These are phyloP conservation scores for Tillandsia leiboldiana DNA, from an alignment of 176 grass and related monocot genomes.

Conservation along the genomic window DNA sequence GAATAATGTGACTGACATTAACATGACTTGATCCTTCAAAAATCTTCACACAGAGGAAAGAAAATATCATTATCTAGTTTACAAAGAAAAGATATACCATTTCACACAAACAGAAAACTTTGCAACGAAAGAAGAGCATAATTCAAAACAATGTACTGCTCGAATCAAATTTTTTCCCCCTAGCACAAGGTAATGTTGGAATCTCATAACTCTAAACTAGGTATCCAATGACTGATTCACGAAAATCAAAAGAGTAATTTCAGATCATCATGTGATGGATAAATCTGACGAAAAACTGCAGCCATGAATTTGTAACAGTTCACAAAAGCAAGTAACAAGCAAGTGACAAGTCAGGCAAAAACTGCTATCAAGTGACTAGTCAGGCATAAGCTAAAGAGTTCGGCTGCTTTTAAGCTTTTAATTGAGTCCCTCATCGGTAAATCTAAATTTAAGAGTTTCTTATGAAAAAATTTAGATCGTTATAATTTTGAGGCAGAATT, in stretches of 20 bases:
- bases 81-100: not conserved
- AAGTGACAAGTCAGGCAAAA: not conserved
- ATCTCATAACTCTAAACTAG: not conserved
- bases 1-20: conserved; percentile 89
- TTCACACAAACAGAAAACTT: not conserved
- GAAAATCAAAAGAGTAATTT: not conserved
- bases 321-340: not conserved
- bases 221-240: not conserved
- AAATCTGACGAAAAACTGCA: not conserved
- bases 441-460: not conserved
- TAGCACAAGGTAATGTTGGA: not conserved
- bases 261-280: not conserved
- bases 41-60: conserved; percentile 45
- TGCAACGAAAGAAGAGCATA: not conserved
- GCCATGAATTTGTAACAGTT: not conserved
- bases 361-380: not conserved
- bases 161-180: not conserved
- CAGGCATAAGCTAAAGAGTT: not conserved
- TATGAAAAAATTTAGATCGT: too few species aligned
- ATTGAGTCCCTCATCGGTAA: not conserved
- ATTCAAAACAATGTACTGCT: not conserved
- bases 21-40: conserved; percentile 88
- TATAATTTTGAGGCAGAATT: too few species aligned
- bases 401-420: not conserved
- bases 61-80: not conserved